phyloP scores from a whole-genome alignment of 495 filamentous ascomycete genomes.

The Aspergillus hancockii region DNA sequence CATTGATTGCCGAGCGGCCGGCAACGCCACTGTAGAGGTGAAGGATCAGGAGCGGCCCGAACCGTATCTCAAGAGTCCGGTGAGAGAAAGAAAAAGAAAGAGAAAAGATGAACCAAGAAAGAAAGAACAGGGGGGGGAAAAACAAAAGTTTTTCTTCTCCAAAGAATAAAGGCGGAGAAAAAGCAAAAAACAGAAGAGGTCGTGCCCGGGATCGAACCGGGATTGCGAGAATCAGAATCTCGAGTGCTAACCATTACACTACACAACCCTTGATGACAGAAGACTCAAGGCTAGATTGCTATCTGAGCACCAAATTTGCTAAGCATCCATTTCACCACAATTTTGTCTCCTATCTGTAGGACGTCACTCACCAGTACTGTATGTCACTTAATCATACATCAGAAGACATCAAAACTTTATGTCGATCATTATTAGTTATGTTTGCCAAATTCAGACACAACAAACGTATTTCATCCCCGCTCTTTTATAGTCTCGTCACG shows the following conservation, averaged over 20 bases:
- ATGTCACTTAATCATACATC: too few relatives aligned
- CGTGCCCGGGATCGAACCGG: slow-evolving; percentile 44
- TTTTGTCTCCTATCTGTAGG: too few relatives aligned
- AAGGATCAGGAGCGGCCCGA: not conserved
- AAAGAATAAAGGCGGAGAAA: not conserved
- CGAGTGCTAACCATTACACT: slow-evolving; percentile 35
- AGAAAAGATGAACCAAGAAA: not conserved
- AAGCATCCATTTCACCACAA: too few relatives aligned
- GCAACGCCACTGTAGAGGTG: not conserved
- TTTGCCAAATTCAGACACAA: too few relatives aligned
- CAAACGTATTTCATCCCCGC: too few relatives aligned
- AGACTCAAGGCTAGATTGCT: too few relatives aligned
- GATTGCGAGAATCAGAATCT: slow-evolving; percentile 43
- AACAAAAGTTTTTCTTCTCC: not conserved
- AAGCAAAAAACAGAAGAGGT: slow-evolving; percentile 24
- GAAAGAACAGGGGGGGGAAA: not conserved
- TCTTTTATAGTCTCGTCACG: too few relatives aligned
- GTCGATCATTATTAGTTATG: too few relatives aligned
- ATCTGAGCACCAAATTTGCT: too few relatives aligned
- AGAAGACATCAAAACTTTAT: too few relatives aligned
- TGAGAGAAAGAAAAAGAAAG: not conserved
- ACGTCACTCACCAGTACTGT: too few relatives aligned
- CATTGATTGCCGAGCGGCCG: not conserved
- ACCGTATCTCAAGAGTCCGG: not conserved
- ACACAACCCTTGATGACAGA: slow-evolving; percentile 19